A percentile compares a stretch with the other conserved stretches of the same genome.
Conservation (phyloP, 345 rosid species). For the Pugionium dolabratum region DNA sequence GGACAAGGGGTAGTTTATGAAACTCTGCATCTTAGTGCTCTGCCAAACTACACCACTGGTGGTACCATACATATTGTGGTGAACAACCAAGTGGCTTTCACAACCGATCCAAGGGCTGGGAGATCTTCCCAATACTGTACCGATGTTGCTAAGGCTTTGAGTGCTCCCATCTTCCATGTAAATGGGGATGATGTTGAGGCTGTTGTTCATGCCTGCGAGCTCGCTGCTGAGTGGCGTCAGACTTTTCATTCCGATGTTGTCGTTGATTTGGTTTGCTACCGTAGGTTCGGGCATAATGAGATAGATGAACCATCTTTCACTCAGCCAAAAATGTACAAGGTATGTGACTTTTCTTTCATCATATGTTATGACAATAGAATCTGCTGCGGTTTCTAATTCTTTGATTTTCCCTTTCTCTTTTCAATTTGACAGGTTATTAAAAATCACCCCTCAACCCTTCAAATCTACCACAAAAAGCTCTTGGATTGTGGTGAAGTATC, state of each 20-base stretch:
- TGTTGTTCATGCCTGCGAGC: conserved; percentile 76
- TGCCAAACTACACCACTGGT: conserved; percentile 84
- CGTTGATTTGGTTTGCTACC: conserved; percentile 80
- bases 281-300: conserved; percentile 82
- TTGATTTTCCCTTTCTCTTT: conserved; percentile 1
- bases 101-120: conserved; percentile 78
- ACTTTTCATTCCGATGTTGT: conserved; percentile 81
- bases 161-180: conserved; percentile 84
- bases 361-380: neutral
- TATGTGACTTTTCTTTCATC: conserved; percentile 28
- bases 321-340: conserved; percentile 86
- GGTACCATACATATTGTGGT: conserved; percentile 88
- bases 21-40: conserved; percentile 85
- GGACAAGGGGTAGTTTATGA: conserved; percentile 91
- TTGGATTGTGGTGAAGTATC: conserved; percentile 66
- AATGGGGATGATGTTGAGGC: conserved; percentile 84
- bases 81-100: conserved; percentile 89
- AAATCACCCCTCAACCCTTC: conserved; percentile 69
- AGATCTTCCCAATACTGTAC: conserved; percentile 90
- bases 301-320: conserved; percentile 88
- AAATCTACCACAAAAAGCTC: conserved; percentile 63
- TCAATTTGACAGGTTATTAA: conserved; percentile 57
- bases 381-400: conserved; percentile 12
- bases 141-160: conserved; percentile 85
- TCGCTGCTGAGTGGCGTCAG: conserved; percentile 93